A percentile compares a stretch with the other conserved stretches of the same genome.
These are phyloP conservation scores for Neoboletus brunneissimus DNA, from an alignment of 768 basidiomycete genomes.

Conservation along the genomic window DNA sequence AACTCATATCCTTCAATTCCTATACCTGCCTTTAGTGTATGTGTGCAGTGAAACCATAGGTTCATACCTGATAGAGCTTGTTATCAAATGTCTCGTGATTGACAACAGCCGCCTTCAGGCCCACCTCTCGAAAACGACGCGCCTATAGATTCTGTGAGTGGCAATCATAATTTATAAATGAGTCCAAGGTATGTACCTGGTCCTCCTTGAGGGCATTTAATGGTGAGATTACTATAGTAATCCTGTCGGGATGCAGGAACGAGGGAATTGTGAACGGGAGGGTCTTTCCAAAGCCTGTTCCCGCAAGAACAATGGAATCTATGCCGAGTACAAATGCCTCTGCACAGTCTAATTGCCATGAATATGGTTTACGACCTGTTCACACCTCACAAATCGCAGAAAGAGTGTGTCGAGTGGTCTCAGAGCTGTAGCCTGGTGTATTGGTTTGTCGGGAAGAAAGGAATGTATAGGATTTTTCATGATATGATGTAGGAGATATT, in stretches of 20 bases:
- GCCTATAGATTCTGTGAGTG: background rate
- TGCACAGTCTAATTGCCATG: no score
- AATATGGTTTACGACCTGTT: no score
- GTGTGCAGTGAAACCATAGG: background rate
- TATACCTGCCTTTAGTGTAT: background rate
- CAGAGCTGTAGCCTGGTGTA: no score
- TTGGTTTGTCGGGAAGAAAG: no score
- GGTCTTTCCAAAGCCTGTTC: background rate
- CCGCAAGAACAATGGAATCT: background rate
- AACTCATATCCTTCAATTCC: background rate
- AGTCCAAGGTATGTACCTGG: background rate
- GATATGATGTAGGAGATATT: no score
- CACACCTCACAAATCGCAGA: no score
- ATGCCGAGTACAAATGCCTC: background rate
- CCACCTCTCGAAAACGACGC: background rate
- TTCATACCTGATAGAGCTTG: background rate
- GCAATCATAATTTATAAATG: no score
- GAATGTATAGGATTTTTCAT: no score
- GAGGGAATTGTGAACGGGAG: background rate
- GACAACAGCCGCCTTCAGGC: background rate
- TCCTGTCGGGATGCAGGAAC: background rate
- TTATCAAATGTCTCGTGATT: background rate
- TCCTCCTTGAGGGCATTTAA: background rate
- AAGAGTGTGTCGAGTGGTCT: no score
- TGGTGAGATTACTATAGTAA: background rate